Evolutionary conservation across 768 basidiomycete species (phyloP), one percentile per base, ranked within the genome.

Genomic region (Xanthoconium purpureum): DNA sequence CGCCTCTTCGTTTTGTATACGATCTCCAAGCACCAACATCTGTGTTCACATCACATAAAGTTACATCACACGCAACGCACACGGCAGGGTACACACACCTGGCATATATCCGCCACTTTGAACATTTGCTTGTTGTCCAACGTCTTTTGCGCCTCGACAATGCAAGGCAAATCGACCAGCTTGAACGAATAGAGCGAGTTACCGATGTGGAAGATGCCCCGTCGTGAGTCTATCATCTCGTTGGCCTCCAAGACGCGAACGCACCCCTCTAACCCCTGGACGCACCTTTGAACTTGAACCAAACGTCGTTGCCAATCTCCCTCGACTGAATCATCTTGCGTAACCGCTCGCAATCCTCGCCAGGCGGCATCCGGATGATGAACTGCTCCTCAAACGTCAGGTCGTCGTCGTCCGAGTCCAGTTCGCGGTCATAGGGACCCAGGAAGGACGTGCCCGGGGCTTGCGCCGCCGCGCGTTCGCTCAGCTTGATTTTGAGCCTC

Each of bases 51-150:
- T 32, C 17, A 12, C 40, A n/a, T 46, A 43, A 45, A 43, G 36
- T 11, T 54, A 50, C 20, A 39, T 65, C 57, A 71, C 55, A 39
- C 48, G 45, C 38, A 49, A 24, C 30, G 13, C 28, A 37, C 47
- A 45, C 47, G 20, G 49, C 46, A 47, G 36, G 48, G 49, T 45
- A 35, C 42, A 60, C 64, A 63, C 63, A 94, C 93, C 84, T 97
- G 95, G 75, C 91, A 96, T 74, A 99, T 96, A 70, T 99, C 97
- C 38, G 94, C 95, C 7, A 95, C 91, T 73, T 99, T 99, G 79
- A 98, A 97, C 84, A 97, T 89, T 67, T 97, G 94, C 70, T 95
- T 94, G 70, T 87, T 90, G 73, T 98, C 97, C 48, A 96, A 73
- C 2, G 96, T 94, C 78, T 98, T 98, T 72, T 98, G 95, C 13